A percentile compares a stretch with the other conserved stretches of the same genome.
phyloP scores from a whole-genome alignment of 2,329 filamentous ascomycete species.

The Xylaria multiplex region DNA sequence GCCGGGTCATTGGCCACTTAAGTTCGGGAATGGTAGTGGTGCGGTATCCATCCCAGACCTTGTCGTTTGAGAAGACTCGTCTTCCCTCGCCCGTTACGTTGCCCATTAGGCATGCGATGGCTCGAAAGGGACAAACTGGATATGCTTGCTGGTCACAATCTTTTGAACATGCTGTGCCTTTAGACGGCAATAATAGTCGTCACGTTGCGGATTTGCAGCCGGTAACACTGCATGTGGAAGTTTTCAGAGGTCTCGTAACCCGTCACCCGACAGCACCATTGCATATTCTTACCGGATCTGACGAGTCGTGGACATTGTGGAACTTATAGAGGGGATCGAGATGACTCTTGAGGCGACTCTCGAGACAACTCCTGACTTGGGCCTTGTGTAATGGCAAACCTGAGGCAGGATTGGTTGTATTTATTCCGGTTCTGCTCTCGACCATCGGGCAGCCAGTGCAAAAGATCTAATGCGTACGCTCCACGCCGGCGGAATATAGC shows the following conservation, averaged over 20 bases:
- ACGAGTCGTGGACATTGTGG: conserved; percentile 23
- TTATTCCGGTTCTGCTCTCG: background rate
- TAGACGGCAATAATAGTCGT: conserved; percentile 2
- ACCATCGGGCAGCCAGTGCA: background rate
- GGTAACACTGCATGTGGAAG: conserved; percentile 28
- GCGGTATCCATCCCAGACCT: conserved; percentile 9
- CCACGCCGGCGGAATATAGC: background rate
- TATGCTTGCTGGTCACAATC: conserved; percentile 20
- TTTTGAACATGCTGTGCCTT: conserved; percentile 15
- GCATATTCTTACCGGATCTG: conserved; percentile 33
- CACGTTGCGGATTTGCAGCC: conserved; percentile 13
- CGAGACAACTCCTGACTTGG: background rate
- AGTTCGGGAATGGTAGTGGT: conserved; percentile 12
- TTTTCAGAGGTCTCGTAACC: conserved; percentile 29
- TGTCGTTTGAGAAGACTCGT: conserved; percentile 14
- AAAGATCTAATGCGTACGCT: background rate
- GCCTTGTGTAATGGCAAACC: conserved; percentile 7
- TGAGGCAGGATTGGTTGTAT: conserved; percentile 1
- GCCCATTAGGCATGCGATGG: background rate
- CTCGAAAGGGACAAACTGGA: conserved; percentile 10
- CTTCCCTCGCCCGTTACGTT: conserved; percentile 19
- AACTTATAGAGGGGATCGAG: conserved; percentile 16
- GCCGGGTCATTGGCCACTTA: conserved; percentile 9
- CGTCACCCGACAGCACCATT: conserved; percentile 31
- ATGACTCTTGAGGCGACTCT: background rate